phyloP scores from a whole-genome alignment of 192 early-diverging fungal species.

The Backusella sp. region DNA sequence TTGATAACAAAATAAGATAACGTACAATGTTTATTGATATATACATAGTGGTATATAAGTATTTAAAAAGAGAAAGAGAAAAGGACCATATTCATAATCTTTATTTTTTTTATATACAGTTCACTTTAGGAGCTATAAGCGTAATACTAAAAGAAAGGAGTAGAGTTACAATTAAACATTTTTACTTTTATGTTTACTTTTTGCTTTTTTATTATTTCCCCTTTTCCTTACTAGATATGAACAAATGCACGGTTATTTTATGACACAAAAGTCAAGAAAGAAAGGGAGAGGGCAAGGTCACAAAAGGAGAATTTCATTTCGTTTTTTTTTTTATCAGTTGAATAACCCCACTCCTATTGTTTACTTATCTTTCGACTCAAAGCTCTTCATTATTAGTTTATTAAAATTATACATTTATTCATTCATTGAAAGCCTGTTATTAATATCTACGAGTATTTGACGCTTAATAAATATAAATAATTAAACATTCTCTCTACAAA shows the following conservation, averaged over 20 bases:
- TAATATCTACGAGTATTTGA: background rate
- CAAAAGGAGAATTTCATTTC: background rate
- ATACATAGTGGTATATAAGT: background rate
- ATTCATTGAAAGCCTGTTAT: background rate
- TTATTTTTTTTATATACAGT: background rate
- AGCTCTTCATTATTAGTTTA: background rate
- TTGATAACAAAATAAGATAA: background rate
- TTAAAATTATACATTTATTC: background rate
- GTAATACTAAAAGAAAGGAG: background rate
- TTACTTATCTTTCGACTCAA: background rate
- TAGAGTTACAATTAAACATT: background rate
- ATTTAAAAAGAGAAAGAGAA: background rate
- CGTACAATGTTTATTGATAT: background rate
- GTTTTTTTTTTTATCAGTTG: background rate
- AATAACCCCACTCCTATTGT: background rate
- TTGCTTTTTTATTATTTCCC: background rate
- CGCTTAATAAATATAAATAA: background rate
- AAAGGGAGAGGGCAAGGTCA: background rate
- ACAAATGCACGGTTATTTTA: slow-evolving; percentile 1
- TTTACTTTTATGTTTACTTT: background rate
- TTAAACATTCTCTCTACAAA: background rate
- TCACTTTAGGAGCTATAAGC: background rate
- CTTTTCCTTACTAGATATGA: background rate
- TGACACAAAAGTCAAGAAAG: background rate
- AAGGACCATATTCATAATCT: background rate